phyloP scores from a whole-genome alignment of 805 yeast species.

The Suhomyces canberraensis region DNA sequence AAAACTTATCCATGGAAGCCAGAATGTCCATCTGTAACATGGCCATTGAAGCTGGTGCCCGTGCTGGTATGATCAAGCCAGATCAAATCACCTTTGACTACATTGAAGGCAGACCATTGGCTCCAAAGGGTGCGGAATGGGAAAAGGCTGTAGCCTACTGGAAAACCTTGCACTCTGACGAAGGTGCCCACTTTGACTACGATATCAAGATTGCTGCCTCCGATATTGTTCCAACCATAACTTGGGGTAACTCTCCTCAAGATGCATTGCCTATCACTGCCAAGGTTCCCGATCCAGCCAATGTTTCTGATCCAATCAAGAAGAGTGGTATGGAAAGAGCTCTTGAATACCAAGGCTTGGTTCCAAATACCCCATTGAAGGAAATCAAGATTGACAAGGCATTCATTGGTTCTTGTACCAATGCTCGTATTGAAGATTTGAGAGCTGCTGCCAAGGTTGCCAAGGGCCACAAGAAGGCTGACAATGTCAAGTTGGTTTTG shows the following conservation, averaged over 20 bases:
- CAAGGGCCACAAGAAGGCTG: conserved; percentile 84
- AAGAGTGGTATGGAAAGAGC: conserved; percentile 89
- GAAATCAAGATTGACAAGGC: conserved; percentile 86
- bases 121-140: conserved; percentile 94
- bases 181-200: conserved; percentile 83
- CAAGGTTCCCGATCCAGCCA: conserved; percentile 84
- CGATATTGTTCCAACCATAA: conserved; percentile 92
- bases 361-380: conserved; percentile 73
- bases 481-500: conserved; percentile 73
- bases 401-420: conserved; percentile 97
- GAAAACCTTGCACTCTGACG: conserved; percentile 84
- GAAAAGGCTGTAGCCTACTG: conserved; percentile 90
- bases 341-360: conserved; percentile 85
- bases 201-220: conserved; percentile 77
- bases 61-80: conserved; percentile 99
- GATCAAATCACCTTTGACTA: conserved; percentile 87
- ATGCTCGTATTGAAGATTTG: conserved; percentile 92
- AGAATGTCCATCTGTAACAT: conserved; percentile 99
- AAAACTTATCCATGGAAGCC: conserved; percentile 89
- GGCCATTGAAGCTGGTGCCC: conserved; percentile 99
- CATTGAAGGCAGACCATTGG: conserved; percentile 89
- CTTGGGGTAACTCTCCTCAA: conserved; percentile 99
- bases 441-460: conserved; percentile 94
- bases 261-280: conserved; percentile 96
- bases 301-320: conserved; percentile 64